Percentiles rank a stretch among this genome's conserved stretches.
Conservation (phyloP, 73 alveolate species). For the Paramecium pentaurelia region DNA sequence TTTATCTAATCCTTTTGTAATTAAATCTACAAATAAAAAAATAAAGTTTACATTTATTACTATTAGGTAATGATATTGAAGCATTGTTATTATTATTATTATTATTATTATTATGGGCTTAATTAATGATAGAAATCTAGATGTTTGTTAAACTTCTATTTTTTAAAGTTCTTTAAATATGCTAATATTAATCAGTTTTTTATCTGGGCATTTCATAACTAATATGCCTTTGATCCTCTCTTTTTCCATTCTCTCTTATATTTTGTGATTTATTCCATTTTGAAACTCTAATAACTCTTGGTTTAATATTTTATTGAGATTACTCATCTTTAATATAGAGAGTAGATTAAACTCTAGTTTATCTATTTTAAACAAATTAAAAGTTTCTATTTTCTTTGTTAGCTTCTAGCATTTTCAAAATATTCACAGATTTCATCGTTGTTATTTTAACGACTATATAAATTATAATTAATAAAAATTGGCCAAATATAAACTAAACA, state of each 20-base stretch:
- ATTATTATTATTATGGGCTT: neutral
- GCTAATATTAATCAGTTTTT: neutral
- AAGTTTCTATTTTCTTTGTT: conserved; percentile 39
- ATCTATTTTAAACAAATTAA: neutral
- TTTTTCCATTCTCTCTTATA: neutral
- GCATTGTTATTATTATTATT: neutral
- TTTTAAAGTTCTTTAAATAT: neutral
- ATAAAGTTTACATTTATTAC: neutral
- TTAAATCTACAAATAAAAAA: neutral
- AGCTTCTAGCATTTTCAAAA: conserved; percentile 19
- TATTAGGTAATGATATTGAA: neutral
- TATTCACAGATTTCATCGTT: conserved; percentile 19
- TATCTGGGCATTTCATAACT: conserved; percentile 26
- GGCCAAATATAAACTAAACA: neutral
- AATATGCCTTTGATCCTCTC: conserved; percentile 7
- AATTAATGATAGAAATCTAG: neutral
- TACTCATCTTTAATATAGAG: neutral
- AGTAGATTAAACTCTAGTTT: conserved; percentile 18
- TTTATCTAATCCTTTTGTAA: neutral
- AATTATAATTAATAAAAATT: neutral
- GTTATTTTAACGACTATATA: conserved; percentile 44
- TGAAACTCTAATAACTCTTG: neutral
- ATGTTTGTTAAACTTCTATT: conserved; percentile 44
- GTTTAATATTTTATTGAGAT: neutral
- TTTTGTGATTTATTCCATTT: neutral